Evolutionary conservation across 352 stramenopile genomes (phyloP).

Genomic region (Phytophthora chlamydospora): DNA sequence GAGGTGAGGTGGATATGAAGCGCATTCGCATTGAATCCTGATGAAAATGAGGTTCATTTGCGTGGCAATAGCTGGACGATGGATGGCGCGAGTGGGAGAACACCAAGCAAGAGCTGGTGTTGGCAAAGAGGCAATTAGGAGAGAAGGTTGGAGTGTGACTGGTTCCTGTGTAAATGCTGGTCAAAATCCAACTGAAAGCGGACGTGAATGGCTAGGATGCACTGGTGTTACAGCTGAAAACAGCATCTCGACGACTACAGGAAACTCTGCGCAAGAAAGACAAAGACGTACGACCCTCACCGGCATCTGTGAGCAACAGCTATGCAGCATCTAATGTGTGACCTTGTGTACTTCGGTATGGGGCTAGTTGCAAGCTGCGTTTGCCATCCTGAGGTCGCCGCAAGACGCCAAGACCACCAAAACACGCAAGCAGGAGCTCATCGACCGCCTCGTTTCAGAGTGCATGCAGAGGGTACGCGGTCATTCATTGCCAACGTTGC

Average conservation of each 20-base stretch:
- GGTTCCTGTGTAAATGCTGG: neutral
- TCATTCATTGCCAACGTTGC: neutral
- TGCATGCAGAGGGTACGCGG: conserved; percentile 54
- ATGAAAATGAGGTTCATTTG: neutral
- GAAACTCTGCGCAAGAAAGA: conserved; percentile 70
- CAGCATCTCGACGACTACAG: conserved; percentile 55
- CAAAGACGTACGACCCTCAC: conserved; percentile 49
- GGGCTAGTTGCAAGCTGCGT: conserved; percentile 58
- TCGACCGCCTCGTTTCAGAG: conserved; percentile 65
- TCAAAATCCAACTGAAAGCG: neutral
- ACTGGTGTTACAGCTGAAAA: conserved; percentile 66
- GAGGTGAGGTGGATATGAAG: conserved; percentile 18
- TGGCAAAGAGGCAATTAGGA: conserved; percentile 46
- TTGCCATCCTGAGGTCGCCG: conserved; percentile 58
- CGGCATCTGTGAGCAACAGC: neutral
- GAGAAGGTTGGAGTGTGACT: conserved; percentile 41
- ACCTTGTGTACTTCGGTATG: neutral
- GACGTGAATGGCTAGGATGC: conserved; percentile 41
- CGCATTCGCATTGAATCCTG: neutral
- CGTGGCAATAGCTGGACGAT: conserved; percentile 52
- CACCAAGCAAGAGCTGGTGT: conserved; percentile 55
- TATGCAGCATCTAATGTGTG: neutral
- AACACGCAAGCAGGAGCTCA: conserved; percentile 60
- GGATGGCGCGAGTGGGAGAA: conserved; percentile 62
- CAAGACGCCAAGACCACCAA: conserved; percentile 72